Base-by-base conservation (phyloP, 768 basidiomycete genomes). In the Russula emetica region DNA sequence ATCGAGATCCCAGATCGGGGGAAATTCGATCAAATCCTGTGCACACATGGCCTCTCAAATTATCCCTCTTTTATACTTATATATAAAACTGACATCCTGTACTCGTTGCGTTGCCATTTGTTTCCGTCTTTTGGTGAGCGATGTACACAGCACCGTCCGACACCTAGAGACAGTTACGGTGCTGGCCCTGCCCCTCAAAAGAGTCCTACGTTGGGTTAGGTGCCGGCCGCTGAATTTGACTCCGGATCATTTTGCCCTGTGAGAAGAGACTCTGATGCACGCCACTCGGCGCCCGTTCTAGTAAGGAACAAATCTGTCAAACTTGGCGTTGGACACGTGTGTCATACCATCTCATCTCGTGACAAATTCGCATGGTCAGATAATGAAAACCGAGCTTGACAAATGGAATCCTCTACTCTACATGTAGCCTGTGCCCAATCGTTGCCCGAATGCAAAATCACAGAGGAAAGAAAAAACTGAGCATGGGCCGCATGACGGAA, bases 11-110 rank as follows among this genome's bases (percentile, higher is more conserved):
- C 45, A 28, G 24, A 38, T 55, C 13, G 22, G 34, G n/a, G 22
- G n/a, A 36, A 55, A 28, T 61, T 61, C 45, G 60, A 61, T 61
- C 60, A 61, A 60, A 54, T 57, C 42, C 55, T 44, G 55, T 24
- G 7, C 24, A 13, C 9, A 24, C 47, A 24, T 49, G n/a, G n/a
- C 24, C 24, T 44, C 32, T 38, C 34, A 36, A 61, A 38, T 61
- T 61, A 61, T 55, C 53, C 60, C 44, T 49, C 60, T 61, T 61
- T 49, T 45, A 49, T 54, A 61, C 60, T 36, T 47, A 61, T 54
- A 32, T 13, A 13, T 13, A n/a, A n/a, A n/a, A 7, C 49, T 26
- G 49, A 14, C 49, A 24, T 18, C 7, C 49, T 14, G 28, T 28
- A 44, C 40, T 44, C 42, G 20, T 45, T 34, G 38, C 44, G 44